Conservation (phyloP, 306 rosid genomes). For the Benincasa hispida region DNA sequence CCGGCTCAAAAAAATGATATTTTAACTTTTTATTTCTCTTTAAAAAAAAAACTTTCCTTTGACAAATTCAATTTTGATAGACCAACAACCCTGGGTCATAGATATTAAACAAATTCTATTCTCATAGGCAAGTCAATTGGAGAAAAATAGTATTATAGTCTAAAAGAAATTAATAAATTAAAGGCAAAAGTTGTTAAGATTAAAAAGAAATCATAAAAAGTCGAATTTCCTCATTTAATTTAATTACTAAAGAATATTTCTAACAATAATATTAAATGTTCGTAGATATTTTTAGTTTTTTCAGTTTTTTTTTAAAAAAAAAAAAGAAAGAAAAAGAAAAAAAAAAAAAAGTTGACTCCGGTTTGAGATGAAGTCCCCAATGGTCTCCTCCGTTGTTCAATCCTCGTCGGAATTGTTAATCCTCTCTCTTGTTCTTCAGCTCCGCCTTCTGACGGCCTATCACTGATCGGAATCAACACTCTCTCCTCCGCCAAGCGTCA, state of each 20-base stretch:
- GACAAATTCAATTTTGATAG: too few species aligned
- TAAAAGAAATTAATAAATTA: too few species aligned
- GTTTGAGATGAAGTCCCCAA: background rate
- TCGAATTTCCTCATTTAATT: too few species aligned
- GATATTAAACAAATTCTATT: background rate
- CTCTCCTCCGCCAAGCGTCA: background rate
- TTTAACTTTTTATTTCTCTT: too few species aligned
- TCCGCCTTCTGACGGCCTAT: background rate
- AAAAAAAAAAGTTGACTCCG: background rate
- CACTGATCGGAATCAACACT: background rate
- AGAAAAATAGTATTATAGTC: too few species aligned
- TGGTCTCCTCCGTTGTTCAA: slow-evolving; percentile 3
- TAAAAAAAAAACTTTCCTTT: too few species aligned
- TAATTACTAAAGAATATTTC: background rate
- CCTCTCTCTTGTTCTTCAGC: background rate
- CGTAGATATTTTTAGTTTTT: background rate
- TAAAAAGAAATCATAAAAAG: too few species aligned
- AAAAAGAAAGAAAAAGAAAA: background rate
- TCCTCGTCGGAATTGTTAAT: background rate
- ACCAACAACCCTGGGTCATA: too few species aligned
- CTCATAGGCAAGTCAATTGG: background rate
- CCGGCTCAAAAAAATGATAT: too few species aligned
- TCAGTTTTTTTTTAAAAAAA: background rate
- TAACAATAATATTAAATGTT: background rate
- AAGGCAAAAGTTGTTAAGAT: background rate